Conservation (phyloP, 1,139 yeast species). For the Blastobotrys aristatus region DNA sequence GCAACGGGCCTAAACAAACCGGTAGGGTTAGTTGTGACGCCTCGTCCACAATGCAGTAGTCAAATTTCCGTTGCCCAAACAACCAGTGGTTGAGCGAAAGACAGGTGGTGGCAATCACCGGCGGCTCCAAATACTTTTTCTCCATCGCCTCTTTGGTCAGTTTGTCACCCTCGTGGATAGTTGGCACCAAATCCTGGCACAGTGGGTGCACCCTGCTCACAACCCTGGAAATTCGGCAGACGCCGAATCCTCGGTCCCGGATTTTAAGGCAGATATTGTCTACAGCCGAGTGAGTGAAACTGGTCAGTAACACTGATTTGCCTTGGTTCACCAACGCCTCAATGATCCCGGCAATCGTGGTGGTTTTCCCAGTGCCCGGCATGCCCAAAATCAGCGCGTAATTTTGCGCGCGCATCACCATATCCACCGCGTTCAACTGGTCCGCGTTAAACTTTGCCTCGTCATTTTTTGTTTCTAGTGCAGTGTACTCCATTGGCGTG, state of each 20-base stretch:
- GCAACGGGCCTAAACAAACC: constrained; percentile 78
- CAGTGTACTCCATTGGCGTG: constrained; percentile 2
- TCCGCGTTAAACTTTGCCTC: constrained; percentile 50
- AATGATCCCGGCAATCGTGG: constrained; percentile 76
- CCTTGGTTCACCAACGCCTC: constrained; percentile 52
- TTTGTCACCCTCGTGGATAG: constrained; percentile 20
- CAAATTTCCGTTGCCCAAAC: constrained; percentile 60
- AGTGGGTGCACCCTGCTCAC: constrained; percentile 56
- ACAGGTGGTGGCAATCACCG: constrained; percentile 86
- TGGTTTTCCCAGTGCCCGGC: constrained; percentile 99
- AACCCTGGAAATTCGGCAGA: constrained; percentile 36
- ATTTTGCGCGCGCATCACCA: constrained; percentile 61
- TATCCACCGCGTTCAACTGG: constrained; percentile 63
- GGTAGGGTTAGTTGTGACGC: constrained; percentile 96
- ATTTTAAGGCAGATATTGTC: constrained; percentile 82
- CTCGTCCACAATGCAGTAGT: constrained; percentile 92
- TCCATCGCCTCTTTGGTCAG: constrained; percentile 37
- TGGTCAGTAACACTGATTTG: constrained; percentile 69
- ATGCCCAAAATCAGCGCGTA: constrained; percentile 83
- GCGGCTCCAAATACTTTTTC: constrained; percentile 54
- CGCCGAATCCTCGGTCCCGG: constrained; percentile 44
- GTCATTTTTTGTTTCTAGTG: too few species aligned
- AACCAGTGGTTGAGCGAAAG: constrained; percentile 59
- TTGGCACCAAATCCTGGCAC: constrained; percentile 51
- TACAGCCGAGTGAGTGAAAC: constrained; percentile 94